phyloP scores from a whole-genome alignment of 1,139 yeast species.

The Blastobotrys niveus region DNA sequence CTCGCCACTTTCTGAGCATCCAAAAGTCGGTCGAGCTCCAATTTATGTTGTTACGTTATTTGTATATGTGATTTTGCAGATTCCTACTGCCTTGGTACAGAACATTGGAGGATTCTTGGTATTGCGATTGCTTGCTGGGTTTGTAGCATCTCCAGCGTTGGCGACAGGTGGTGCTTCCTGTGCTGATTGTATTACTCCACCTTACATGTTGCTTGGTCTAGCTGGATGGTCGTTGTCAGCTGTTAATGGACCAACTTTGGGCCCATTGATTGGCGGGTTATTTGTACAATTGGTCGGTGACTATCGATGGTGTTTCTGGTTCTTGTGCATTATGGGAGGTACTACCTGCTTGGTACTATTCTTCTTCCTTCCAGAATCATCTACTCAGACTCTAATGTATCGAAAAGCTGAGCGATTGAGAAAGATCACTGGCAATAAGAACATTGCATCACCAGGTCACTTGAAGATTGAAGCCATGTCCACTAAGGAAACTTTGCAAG shows the following conservation, averaged over 20 bases:
- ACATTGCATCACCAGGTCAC: slow-evolving; percentile 10
- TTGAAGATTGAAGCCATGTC: slow-evolving; percentile 6
- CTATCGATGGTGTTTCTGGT: slow-evolving; percentile 43
- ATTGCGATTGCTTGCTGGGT: slow-evolving; percentile 72
- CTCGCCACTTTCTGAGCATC: slow-evolving; percentile 50
- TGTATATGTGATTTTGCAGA: slow-evolving; percentile 52
- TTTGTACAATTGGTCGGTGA: slow-evolving; percentile 34
- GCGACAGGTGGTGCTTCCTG: slow-evolving; percentile 86
- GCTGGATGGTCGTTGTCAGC: slow-evolving; percentile 50
- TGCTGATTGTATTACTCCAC: slow-evolving; percentile 43
- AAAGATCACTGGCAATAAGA: slow-evolving; percentile 33
- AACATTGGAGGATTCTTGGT: slow-evolving; percentile 49
- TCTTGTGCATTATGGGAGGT: slow-evolving; percentile 40
- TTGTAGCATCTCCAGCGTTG: slow-evolving; percentile 76
- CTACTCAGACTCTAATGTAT: slow-evolving; percentile 41
- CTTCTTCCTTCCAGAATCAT: slow-evolving; percentile 49
- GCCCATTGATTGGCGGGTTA: slow-evolving; percentile 64
- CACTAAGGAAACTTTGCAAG: slow-evolving; percentile 12
- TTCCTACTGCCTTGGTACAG: slow-evolving; percentile 43
- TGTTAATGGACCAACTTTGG: slow-evolving; percentile 57
- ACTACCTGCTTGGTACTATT: slow-evolving; percentile 36
- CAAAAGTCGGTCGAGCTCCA: slow-evolving; percentile 48
- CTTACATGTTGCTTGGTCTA: slow-evolving; percentile 34
- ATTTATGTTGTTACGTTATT: slow-evolving; percentile 52
- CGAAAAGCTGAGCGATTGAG: slow-evolving; percentile 47